phyloP scores from a whole-genome alignment of 345 rosid genomes.

The Sonneratia caseolaris region DNA sequence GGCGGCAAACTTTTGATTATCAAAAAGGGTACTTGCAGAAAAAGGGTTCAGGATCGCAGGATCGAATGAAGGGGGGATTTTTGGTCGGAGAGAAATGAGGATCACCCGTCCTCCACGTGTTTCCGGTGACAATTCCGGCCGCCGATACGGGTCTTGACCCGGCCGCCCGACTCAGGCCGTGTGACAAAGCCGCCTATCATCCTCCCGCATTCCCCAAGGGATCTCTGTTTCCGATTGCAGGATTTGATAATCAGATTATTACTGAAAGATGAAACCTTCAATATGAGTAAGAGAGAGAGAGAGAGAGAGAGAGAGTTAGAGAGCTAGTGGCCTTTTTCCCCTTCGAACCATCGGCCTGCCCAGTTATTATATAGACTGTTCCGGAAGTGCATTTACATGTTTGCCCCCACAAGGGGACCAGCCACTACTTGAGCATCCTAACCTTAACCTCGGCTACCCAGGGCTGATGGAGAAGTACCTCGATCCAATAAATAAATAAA shows the following conservation, averaged over 20 bases:
- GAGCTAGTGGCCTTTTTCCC: no score
- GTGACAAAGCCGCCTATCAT: constrained; percentile 37
- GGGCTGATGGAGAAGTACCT: no score
- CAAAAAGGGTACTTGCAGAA: neutral
- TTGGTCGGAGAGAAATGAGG: neutral
- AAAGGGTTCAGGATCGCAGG: neutral
- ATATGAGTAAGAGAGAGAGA: no score
- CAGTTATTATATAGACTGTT: no score
- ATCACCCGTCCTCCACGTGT: constrained; percentile 98
- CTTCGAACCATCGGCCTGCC: no score
- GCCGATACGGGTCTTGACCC: constrained; percentile 48
- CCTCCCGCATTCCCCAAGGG: constrained; percentile 69
- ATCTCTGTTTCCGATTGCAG: neutral
- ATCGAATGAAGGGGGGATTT: no score
- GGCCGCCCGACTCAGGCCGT: constrained; percentile 38
- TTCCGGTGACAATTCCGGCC: constrained; percentile 90
- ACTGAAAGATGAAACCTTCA: neutral
- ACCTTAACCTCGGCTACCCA: no score
- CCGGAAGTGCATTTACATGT: no score
- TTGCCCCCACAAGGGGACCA: no score
- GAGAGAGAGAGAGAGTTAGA: neutral
- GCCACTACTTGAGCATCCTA: no score
- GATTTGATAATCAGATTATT: neutral
- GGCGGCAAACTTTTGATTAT: no score
- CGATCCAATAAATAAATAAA: no score